Evolutionary conservation across 495 filamentous ascomycete genomes (phyloP).

Genomic region (Podospora australis): DNA sequence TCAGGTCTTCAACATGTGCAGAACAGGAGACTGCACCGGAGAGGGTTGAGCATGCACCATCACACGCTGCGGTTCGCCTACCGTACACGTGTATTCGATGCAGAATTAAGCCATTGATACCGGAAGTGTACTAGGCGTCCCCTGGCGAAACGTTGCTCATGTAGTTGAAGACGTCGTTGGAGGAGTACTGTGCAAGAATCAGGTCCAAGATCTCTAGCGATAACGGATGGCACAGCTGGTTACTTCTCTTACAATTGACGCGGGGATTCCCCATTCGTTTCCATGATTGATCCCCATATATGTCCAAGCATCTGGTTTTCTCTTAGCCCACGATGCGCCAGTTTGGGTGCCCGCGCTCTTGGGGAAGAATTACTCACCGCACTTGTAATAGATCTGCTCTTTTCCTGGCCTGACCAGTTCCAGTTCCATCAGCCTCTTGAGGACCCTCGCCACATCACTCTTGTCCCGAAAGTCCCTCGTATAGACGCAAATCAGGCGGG

Average conservation of each 20-base stretch:
- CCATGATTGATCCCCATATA: constrained; percentile 56
- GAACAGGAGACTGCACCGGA: too few relatives aligned
- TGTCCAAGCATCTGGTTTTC: constrained; percentile 60
- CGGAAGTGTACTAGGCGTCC: too few relatives aligned
- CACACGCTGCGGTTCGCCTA: too few relatives aligned
- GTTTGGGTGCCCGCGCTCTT: constrained; percentile 3
- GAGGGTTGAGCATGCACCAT: too few relatives aligned
- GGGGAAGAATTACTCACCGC: constrained; percentile 33
- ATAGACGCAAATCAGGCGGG: constrained; percentile 66
- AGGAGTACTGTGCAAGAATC: too few relatives aligned
- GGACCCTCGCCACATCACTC: constrained; percentile 60
- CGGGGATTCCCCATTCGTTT: constrained; percentile 63
- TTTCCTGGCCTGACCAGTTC: constrained; percentile 46
- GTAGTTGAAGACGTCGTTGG: constrained; percentile 28
- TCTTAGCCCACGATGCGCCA: too few relatives aligned
- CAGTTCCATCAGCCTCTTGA: constrained; percentile 52
- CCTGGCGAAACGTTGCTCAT: too few relatives aligned
- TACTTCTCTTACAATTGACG: constrained; percentile 43
- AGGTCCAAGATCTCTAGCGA: too few relatives aligned
- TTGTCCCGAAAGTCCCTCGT: constrained; percentile 65
- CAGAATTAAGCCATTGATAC: too few relatives aligned
- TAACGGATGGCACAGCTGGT: too few relatives aligned
- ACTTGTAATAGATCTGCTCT: constrained; percentile 69
- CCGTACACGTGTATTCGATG: too few relatives aligned
- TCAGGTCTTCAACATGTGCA: too few relatives aligned